Evolutionary conservation across 345 rosid species (phyloP).

Genomic region (Lumnitzera racemosa): DNA sequence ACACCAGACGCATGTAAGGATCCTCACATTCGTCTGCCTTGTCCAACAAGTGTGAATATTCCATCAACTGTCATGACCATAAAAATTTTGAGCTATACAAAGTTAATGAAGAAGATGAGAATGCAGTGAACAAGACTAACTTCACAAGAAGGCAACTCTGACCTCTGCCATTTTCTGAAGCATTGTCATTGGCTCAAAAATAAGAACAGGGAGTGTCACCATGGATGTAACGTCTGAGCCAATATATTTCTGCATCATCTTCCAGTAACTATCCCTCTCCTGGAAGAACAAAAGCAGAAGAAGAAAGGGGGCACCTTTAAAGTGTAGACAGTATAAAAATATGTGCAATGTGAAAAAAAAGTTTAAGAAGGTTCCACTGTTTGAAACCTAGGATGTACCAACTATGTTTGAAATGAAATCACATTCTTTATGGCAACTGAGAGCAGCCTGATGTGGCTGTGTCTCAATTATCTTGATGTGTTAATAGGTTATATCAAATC

Average conservation of each 20-base stretch:
- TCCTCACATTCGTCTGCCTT: constrained; percentile 89
- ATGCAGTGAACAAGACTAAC: neutral
- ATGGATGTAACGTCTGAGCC: constrained; percentile 86
- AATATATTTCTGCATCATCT: constrained; percentile 86
- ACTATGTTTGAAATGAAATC: too few relatives aligned
- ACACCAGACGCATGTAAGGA: constrained; percentile 80
- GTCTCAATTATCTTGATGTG: too few relatives aligned
- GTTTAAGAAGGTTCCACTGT: too few relatives aligned
- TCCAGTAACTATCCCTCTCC: constrained; percentile 92
- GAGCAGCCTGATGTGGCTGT: too few relatives aligned
- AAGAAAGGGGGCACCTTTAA: too few relatives aligned
- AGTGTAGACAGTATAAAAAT: too few relatives aligned
- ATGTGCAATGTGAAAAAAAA: too few relatives aligned
- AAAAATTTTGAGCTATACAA: constrained; percentile 2
- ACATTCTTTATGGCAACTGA: too few relatives aligned
- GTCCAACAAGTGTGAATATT: constrained; percentile 71
- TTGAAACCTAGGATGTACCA: too few relatives aligned
- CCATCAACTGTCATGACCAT: constrained; percentile 64
- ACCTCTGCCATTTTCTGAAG: constrained; percentile 97
- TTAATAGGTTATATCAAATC: too few relatives aligned
- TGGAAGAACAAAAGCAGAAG: constrained; percentile 10
- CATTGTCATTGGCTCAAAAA: constrained; percentile 95
- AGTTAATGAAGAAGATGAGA: neutral
- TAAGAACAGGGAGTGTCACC: constrained; percentile 92
- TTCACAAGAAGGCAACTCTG: constrained; percentile 9